Conservation (phyloP, 2,329 filamentous ascomycete species). For the Colletotrichum phormii region DNA sequence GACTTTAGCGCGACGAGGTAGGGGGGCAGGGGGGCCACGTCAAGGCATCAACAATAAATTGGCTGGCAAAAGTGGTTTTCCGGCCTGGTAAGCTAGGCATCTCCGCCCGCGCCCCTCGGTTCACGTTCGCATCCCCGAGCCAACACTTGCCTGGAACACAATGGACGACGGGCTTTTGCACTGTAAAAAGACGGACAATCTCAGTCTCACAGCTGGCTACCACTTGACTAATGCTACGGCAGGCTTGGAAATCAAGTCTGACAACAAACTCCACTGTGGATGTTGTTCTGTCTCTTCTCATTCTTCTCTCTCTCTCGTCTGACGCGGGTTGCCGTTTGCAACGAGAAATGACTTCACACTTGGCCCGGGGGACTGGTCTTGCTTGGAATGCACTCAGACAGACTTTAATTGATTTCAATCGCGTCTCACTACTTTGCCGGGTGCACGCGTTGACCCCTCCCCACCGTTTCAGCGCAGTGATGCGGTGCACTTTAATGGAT, state of each 20-base stretch:
- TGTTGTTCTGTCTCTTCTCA: conserved; percentile 12
- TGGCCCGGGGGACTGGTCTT: background rate
- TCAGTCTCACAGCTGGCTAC: conserved; percentile 8
- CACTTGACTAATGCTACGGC: conserved; percentile 26
- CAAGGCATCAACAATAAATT: conserved; percentile 38
- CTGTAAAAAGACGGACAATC: background rate
- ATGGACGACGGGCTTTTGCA: background rate
- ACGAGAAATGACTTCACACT: conserved; percentile 13
- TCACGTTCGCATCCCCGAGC: conserved; percentile 36
- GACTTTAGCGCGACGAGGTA: conserved; percentile 35
- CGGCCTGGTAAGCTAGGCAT: conserved; percentile 21
- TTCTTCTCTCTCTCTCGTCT: background rate
- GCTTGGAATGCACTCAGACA: background rate
- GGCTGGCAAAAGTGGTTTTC: background rate
- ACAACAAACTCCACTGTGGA: conserved; percentile 22
- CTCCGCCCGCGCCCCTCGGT: conserved; percentile 33
- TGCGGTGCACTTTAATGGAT: conserved; percentile 20
- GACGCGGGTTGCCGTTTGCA: conserved; percentile 23
- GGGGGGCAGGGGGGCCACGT: conserved; percentile 5
- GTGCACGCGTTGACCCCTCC: background rate
- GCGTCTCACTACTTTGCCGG: background rate
- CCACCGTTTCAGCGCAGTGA: conserved; percentile 1
- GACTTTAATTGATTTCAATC: background rate
- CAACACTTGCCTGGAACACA: conserved; percentile 21
- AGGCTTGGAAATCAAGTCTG: conserved; percentile 29